phyloP scores from a whole-genome alignment of 2,329 filamentous ascomycete species.

The Diatrype stigma region DNA sequence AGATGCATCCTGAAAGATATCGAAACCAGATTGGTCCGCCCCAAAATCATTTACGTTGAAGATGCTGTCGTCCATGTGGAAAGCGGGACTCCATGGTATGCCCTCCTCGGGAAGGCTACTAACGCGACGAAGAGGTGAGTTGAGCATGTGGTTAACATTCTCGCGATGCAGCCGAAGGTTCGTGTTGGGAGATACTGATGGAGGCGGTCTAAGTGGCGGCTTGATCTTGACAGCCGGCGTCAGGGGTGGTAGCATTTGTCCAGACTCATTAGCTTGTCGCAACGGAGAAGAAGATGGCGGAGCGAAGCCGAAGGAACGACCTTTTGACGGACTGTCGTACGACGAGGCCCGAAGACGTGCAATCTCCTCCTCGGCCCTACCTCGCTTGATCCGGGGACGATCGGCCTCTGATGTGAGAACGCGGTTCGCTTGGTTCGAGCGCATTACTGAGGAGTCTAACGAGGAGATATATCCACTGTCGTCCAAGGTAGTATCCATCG shows the following conservation, averaged over 20 bases:
- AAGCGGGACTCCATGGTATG: constrained; percentile 63
- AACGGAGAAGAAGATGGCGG: constrained; percentile 66
- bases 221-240: constrained; percentile 84
- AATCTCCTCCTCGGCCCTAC: constrained; percentile 93
- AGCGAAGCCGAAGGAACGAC: constrained; percentile 48
- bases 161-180: constrained; percentile 86
- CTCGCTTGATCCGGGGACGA: constrained; percentile 77
- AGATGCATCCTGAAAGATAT: constrained; percentile 54
- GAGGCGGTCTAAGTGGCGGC: constrained; percentile 51
- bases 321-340: constrained; percentile 83
- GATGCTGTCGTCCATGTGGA: constrained; percentile 56
- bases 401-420: constrained; percentile 76
- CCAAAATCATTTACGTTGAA: constrained; percentile 49
- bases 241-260: constrained; percentile 67
- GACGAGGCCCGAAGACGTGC: constrained; percentile 87
- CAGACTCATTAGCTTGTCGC: constrained; percentile 47
- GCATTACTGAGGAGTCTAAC: constrained; percentile 81
- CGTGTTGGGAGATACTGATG: constrained; percentile 88
- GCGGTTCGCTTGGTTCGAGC: constrained; percentile 60
- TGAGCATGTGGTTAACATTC: constrained; percentile 69
- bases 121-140: constrained; percentile 55
- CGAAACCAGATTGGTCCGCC: constrained; percentile 51
- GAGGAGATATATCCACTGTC: constrained; percentile 98
- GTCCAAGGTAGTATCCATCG: constrained; percentile 56
- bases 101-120: constrained; percentile 46